These are phyloP conservation scores for Penicillium sp. DNA, from an alignment of 2,329 filamentous ascomycete species.

Conservation along the genomic window DNA sequence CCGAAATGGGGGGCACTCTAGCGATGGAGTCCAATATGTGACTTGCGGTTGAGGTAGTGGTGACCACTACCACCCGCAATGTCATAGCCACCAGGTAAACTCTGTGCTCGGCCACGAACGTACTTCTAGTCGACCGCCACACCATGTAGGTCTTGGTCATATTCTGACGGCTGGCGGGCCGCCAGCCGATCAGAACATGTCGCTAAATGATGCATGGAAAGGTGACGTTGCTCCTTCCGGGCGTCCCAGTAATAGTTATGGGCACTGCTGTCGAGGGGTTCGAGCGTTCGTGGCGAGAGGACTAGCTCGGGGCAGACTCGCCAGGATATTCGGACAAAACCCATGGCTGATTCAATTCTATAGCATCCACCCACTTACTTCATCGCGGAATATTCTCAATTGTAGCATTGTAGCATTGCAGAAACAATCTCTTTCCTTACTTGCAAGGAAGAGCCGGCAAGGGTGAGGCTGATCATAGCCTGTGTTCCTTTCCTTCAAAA, in stretches of 20 bases:
- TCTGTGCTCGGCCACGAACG: conserved; percentile 41
- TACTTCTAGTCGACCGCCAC: conserved; percentile 63
- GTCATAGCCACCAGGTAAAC: conserved; percentile 58
- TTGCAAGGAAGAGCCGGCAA: not conserved
- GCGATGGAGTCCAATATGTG: conserved; percentile 63
- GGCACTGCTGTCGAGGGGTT: conserved; percentile 69
- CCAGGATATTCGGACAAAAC: not conserved
- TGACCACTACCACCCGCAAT: conserved; percentile 77
- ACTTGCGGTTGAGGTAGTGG: conserved; percentile 73
- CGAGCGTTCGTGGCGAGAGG: conserved; percentile 62
- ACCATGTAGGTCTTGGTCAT: conserved; percentile 74
- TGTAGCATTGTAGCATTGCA: not conserved
- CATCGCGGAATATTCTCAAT: not conserved
- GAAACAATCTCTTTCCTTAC: too few species aligned
- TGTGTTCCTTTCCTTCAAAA: not conserved
- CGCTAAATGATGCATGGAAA: conserved; percentile 58
- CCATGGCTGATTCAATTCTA: too few species aligned
- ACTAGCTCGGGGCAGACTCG: conserved; percentile 28
- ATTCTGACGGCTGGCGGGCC: conserved; percentile 59
- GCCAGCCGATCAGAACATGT: conserved; percentile 68
- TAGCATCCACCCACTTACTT: too few species aligned
- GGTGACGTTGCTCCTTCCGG: conserved; percentile 61
- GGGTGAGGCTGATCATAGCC: not conserved
- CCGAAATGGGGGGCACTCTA: not conserved
- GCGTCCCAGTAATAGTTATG: conserved; percentile 72